phyloP scores from a whole-genome alignment of 306 rosid genomes.

The Oemleria cerasiformis region DNA sequence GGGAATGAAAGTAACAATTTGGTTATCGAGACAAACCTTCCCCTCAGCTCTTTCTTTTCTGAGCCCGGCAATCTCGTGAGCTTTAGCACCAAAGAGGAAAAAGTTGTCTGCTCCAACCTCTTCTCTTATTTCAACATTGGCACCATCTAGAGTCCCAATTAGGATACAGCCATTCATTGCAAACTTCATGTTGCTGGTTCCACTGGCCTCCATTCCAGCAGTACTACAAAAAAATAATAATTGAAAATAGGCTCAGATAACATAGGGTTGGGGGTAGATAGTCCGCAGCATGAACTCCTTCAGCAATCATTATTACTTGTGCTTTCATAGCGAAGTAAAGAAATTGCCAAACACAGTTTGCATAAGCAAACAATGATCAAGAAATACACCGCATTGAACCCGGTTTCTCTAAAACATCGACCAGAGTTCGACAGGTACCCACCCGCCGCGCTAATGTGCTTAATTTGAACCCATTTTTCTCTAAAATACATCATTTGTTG shows the following conservation, averaged over 20 bases:
- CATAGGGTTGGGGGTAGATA: not conserved
- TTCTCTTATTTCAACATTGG: conserved; percentile 94
- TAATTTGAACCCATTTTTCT: not conserved
- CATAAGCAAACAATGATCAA: not conserved
- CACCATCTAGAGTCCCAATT: conserved; percentile 98
- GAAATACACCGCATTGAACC: no score
- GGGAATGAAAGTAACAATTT: conserved; percentile 16
- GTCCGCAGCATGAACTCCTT: conserved; percentile 2
- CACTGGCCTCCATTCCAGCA: conserved; percentile 99
- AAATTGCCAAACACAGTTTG: not conserved
- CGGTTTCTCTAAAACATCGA: no score
- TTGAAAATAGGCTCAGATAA: not conserved
- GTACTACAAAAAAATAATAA: conserved; percentile 47
- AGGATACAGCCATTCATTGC: conserved; percentile 92
- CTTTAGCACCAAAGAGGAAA: conserved; percentile 91
- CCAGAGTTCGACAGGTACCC: no score
- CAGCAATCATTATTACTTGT: not conserved
- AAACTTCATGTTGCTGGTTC: conserved; percentile 99
- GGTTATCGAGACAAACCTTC: conserved; percentile 55
- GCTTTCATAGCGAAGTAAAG: no score
- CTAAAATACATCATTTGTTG: not conserved
- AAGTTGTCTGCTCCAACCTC: conserved; percentile 96
- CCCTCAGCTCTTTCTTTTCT: conserved; percentile 94
- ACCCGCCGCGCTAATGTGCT: not conserved
- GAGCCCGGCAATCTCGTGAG: conserved; percentile 88